A percentile compares a stretch with the other conserved stretches of the same genome.
phyloP scores from a whole-genome alignment of 2,329 filamentous ascomycete species.

The Colletotrichum sublineola region DNA sequence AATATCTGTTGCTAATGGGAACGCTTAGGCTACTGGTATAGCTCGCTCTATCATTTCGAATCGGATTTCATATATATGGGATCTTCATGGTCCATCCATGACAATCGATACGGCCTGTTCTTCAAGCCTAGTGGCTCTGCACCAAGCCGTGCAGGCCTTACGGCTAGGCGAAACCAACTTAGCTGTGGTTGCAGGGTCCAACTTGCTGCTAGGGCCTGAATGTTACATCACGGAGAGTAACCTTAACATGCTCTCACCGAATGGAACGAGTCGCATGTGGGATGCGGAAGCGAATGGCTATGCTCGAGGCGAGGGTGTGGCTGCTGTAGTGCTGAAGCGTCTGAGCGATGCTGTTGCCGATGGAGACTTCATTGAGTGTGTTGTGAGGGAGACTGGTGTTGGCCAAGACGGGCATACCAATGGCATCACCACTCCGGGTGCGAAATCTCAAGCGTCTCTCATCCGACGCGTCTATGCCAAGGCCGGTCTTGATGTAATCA shows the following conservation, averaged over 20 bases:
- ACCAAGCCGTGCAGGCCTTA: conserved; percentile 55
- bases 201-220: conserved; percentile 36
- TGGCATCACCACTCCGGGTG: conserved; percentile 59
- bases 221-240: conserved; percentile 41
- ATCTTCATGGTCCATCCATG: conserved; percentile 54
- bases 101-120: conserved; percentile 62
- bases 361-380: conserved; percentile 45
- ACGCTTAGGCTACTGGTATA: conserved; percentile 48
- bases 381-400: conserved; percentile 50
- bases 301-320: conserved; percentile 65
- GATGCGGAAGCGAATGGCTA: conserved; percentile 64
- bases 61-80: conserved; percentile 56
- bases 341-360: conserved; percentile 56
- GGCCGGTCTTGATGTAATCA: conserved; percentile 19
- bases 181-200: conserved; percentile 48
- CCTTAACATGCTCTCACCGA: conserved; percentile 53
- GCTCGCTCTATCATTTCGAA: conserved; percentile 53
- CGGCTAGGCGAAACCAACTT: conserved; percentile 47
- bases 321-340: conserved; percentile 60
- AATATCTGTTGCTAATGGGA: background rate
- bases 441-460: conserved; percentile 46
- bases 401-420: conserved; percentile 72
- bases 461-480: conserved; percentile 47
- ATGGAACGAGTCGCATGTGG: conserved; percentile 54
- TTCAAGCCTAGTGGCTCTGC: conserved; percentile 56